Percentiles rank a stretch among this genome's conserved stretches.
These are phyloP conservation scores for Xylaria sp. DNA, from an alignment of 2,329 filamentous ascomycete species.

Conservation along the genomic window DNA sequence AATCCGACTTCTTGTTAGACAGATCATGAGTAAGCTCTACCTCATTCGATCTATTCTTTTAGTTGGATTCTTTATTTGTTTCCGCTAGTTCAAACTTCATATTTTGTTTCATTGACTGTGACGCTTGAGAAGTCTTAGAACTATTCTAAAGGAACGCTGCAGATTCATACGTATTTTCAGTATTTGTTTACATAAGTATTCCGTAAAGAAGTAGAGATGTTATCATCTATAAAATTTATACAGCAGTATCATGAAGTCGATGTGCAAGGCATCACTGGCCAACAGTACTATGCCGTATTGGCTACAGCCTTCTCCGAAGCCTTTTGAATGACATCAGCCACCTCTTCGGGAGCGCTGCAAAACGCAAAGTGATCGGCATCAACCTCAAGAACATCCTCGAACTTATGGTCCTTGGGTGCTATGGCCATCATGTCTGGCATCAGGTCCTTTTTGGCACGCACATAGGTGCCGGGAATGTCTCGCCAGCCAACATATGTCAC, in stretches of 20 bases:
- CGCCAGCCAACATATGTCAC: slow-evolving; percentile 36
- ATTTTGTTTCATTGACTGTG: not conserved
- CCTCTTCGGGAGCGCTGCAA: slow-evolving; percentile 27
- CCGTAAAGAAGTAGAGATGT: slow-evolving; percentile 1
- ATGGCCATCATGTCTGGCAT: slow-evolving; percentile 35
- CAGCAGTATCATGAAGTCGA: not conserved
- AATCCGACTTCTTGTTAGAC: too few species aligned
- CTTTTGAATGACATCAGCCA: slow-evolving; percentile 30
- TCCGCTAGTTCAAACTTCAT: too few species aligned
- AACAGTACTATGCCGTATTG: not conserved
- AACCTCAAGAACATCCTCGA: slow-evolving; percentile 36
- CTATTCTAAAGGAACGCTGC: not conserved
- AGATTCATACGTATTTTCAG: not conserved
- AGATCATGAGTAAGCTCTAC: too few species aligned
- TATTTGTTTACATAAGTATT: not conserved
- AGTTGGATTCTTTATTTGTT: too few species aligned
- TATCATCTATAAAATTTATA: not conserved
- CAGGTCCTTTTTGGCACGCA: slow-evolving; percentile 27
- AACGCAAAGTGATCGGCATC: slow-evolving; percentile 38
- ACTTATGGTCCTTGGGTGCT: slow-evolving; percentile 36
- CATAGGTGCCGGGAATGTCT: slow-evolving; percentile 35
- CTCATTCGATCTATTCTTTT: too few species aligned
- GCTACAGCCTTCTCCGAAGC: slow-evolving; percentile 27
- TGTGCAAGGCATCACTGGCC: not conserved
- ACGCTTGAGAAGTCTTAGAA: not conserved